Conservation (phyloP, 805 yeast species). For the Candida rishiriensis region DNA sequence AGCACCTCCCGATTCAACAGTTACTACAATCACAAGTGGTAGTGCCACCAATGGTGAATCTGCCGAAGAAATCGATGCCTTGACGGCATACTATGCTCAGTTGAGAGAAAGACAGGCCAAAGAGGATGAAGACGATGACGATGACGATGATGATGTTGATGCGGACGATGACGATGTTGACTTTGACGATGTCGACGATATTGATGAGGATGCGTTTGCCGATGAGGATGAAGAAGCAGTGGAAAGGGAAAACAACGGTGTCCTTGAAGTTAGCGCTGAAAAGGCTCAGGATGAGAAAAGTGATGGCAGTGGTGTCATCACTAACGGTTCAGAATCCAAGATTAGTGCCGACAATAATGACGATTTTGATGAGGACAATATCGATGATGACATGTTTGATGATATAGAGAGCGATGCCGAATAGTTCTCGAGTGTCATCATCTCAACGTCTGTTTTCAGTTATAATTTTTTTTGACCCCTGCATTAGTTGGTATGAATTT, state of each 20-base stretch:
- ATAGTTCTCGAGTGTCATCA: neutral
- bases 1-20: conserved; percentile 8
- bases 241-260: conserved; percentile 7
- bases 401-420: conserved; percentile 24
- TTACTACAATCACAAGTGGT: conserved; percentile 3
- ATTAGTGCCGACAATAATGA: conserved; percentile 15
- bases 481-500: no score
- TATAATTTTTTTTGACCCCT: no score
- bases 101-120: conserved; percentile 65
- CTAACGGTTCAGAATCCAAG: neutral
- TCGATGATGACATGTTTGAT: conserved; percentile 27
- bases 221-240: conserved; percentile 19
- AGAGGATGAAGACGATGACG: conserved; percentile 57
- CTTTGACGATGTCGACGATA: conserved; percentile 33
- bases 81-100: conserved; percentile 72
- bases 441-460: no score
- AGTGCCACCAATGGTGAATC: conserved; percentile 33
- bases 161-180: conserved; percentile 38
- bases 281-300: neutral
- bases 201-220: conserved; percentile 27
- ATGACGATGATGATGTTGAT: conserved; percentile 39
- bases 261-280: neutral
- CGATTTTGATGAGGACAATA: conserved; percentile 29
- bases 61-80: conserved; percentile 66
- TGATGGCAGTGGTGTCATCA: no score